A percentile compares a stretch with the other conserved stretches of the same genome.
Evolutionary conservation across 2,329 filamentous ascomycete genomes (phyloP).

Genomic region (Curvularia spicifera): DNA sequence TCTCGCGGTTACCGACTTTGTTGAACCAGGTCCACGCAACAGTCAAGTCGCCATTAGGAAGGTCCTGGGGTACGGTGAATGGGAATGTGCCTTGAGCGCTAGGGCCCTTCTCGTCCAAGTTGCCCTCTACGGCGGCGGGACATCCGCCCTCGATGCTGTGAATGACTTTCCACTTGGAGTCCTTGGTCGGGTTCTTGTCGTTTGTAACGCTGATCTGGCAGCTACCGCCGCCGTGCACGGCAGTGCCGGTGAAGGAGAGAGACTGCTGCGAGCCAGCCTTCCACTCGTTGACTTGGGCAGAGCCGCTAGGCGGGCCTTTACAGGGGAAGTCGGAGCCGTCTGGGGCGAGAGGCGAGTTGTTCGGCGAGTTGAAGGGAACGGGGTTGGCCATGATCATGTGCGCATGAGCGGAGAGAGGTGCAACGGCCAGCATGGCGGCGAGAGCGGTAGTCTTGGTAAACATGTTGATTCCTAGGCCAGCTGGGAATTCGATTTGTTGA

Average conservation of each 20-base stretch:
- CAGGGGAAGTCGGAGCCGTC: constrained; percentile 78
- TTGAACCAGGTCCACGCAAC: constrained; percentile 95
- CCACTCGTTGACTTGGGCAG: constrained; percentile 64
- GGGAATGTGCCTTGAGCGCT: constrained; percentile 39
- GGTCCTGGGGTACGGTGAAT: constrained; percentile 66
- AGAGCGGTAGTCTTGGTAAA: constrained; percentile 15
- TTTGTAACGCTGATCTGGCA: constrained; percentile 86
- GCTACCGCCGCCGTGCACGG: constrained; percentile 86
- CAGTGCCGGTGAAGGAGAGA: constrained; percentile 72
- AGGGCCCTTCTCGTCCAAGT: constrained; percentile 47
- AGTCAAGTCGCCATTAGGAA: constrained; percentile 75
- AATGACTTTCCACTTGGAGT: constrained; percentile 83
- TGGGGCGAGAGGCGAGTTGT: constrained; percentile 67
- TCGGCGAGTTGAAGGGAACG: constrained; percentile 63
- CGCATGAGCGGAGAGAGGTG: constrained; percentile 62
- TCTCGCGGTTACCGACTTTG: constrained; percentile 83
- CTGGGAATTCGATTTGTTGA: constrained; percentile 1
- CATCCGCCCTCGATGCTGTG: constrained; percentile 87
- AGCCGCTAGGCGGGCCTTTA: constrained; percentile 61
- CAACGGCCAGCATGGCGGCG: constrained; percentile 52
- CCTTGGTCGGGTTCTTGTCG: constrained; percentile 70
- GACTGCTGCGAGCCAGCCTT: constrained; percentile 65
- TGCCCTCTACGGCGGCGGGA: constrained; percentile 53
- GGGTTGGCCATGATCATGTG: constrained; percentile 80
- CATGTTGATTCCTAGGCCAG: constrained; percentile 17